Percentiles rank a stretch among this genome's conserved stretches.
Evolutionary conservation across 129 eudicot genomes (phyloP).

Genomic region (Oenanthe sinensis): DNA sequence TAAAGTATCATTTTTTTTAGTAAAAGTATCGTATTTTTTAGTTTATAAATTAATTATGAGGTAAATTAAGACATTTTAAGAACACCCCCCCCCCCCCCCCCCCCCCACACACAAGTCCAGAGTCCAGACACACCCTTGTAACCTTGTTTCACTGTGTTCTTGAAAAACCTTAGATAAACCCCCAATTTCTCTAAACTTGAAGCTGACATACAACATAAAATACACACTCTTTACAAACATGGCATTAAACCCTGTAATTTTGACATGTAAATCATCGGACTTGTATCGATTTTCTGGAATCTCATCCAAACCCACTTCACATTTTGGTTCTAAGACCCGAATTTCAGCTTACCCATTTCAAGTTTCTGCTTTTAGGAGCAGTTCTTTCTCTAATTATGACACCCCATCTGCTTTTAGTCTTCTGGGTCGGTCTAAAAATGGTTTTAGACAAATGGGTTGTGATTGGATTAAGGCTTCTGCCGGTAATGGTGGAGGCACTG

Average conservation of each 20-base stretch:
- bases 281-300: constrained; percentile 15
- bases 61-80: too few species aligned
- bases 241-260: constrained; percentile 27
- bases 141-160: background rate
- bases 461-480: constrained; percentile 29
- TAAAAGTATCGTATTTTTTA: too few species aligned
- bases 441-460: constrained; percentile 25
- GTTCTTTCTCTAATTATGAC: constrained; percentile 9
- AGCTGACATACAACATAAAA: background rate
- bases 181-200: background rate
- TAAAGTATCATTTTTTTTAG: too few species aligned
- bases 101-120: too few species aligned
- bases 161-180: constrained; percentile 5
- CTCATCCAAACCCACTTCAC: constrained; percentile 18
- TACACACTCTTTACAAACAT: background rate
- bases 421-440: constrained; percentile 19
- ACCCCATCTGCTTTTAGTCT: constrained; percentile 12
- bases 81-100: too few species aligned
- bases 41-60: too few species aligned
- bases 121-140: background rate
- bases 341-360: constrained; percentile 16
- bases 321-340: constrained; percentile 8
- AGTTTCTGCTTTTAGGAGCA: constrained; percentile 16
- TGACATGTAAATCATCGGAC: constrained; percentile 24
- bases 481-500: constrained; percentile 17